Evolutionary conservation across 352 stramenopile genomes (phyloP), one percentile per base, ranked within the genome.

Genomic region (Phytophthora capsici): DNA sequence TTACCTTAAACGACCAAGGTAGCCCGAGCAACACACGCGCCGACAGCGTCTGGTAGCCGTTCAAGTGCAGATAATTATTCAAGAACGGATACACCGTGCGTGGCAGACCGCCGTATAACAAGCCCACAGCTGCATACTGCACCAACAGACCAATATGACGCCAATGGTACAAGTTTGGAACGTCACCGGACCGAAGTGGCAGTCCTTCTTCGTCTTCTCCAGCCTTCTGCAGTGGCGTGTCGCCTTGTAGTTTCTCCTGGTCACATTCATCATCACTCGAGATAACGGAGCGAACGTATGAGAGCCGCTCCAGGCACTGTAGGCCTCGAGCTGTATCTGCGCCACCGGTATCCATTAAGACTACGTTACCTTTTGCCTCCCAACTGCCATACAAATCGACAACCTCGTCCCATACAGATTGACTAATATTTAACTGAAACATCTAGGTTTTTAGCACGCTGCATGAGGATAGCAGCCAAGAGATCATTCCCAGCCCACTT

Each of bases 81-180:
- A 95, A 56, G 30, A 93, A 84, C 14, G 84, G 84, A 48, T 93
- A 94, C 22, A 89, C 64, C 0, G 75, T 86, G n/a, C 78, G 62
- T 8, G 80, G 75, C 7, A 93, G 56, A 22, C 76, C 66, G 19
- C 84, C 82, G 50, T 83, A 89, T 28, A 93, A 40, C 32, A 94
- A 53, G 3, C 84, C 82, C 3, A 94, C 75, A 16, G 74, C 68
- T 30, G 75, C 79, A 62, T 94, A 94, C 51, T 94, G 84, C 5
- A 83, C 70, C 4, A 94, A 62, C 16, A 94, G 45, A 9, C 78
- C 84, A 43, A 90, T 72, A 48, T 90, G 75, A 22, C 73, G 55
- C 44, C 73, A 75, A 55, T 74, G 73, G 51, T 71, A 91, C 19
- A 91, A 57, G 36, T 88, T 75, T 0, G 82, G 82, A 13, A 79